Evolutionary conservation across 352 stramenopile genomes (phyloP).

Genomic region (Thraustochytrium striatum): DNA sequence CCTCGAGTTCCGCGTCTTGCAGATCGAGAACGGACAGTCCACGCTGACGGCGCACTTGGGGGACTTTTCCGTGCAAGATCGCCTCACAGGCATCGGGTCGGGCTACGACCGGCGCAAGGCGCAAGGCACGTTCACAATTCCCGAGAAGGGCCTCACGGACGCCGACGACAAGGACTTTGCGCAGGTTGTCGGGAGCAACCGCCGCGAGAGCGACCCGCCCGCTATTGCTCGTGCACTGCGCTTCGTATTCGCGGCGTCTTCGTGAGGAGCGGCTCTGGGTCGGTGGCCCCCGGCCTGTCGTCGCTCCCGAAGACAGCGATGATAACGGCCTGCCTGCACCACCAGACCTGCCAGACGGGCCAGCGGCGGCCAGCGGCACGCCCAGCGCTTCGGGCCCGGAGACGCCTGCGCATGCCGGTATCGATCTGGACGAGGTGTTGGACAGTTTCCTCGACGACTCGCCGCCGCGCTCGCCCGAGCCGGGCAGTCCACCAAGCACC

Average conservation of each 20-base stretch:
- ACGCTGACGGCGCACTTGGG: constrained; percentile 1
- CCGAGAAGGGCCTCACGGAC: background rate
- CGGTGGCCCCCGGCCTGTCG: too few relatives aligned
- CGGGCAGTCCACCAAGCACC: background rate
- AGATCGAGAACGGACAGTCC: constrained; percentile 9
- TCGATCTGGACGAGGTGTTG: constrained; percentile 37
- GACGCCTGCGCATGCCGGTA: too few relatives aligned
- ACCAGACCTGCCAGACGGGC: too few relatives aligned
- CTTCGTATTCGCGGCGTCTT: constrained; percentile 6
- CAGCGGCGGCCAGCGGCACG: too few relatives aligned
- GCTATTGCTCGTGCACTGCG: constrained; percentile 9
- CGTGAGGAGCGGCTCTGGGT: background rate
- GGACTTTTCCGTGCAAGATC: constrained; percentile 1
- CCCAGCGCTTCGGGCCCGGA: too few relatives aligned
- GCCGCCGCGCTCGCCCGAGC: background rate
- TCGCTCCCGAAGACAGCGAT: too few relatives aligned
- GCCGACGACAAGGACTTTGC: background rate
- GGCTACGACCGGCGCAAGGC: background rate
- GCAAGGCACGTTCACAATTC: constrained; percentile 29
- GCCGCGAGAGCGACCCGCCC: constrained; percentile 23
- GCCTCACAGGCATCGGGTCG: constrained; percentile 23
- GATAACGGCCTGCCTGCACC: too few relatives aligned
- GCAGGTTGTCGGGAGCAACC: background rate
- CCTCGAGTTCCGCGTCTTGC: background rate
- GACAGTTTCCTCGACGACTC: constrained; percentile 22